A percentile compares a stretch with the other conserved stretches of the same genome.
These are phyloP conservation scores for Pythium sukuiense DNA, from an alignment of 352 stramenopile genomes.

Conservation along the genomic window DNA sequence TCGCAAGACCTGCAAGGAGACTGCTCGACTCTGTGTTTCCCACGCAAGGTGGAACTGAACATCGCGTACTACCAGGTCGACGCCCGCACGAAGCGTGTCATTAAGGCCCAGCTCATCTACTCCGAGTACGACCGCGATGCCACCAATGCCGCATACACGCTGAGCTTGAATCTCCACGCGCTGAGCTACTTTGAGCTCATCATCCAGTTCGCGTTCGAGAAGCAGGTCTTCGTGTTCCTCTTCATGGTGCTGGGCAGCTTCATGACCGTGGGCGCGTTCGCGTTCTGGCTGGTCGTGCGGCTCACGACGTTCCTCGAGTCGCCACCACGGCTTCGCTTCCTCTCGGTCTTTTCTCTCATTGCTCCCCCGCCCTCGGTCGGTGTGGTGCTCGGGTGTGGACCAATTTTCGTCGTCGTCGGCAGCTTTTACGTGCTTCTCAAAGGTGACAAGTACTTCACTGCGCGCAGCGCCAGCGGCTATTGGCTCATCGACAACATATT, in stretches of 20 bases:
- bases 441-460: constrained; percentile 43
- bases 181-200: constrained; percentile 96
- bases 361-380: constrained; percentile 86
- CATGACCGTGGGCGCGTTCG: constrained; percentile 74
- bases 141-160: constrained; percentile 85
- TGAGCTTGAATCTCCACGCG: constrained; percentile 90
- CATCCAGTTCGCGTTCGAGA: constrained; percentile 96
- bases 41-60: constrained; percentile 90
- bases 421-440: constrained; percentile 76
- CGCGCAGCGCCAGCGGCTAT: constrained; percentile 47
- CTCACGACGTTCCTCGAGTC: constrained; percentile 91
- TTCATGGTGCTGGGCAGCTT: constrained; percentile 92
- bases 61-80: constrained; percentile 95
- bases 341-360: constrained; percentile 90
- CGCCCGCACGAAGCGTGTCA: constrained; percentile 90
- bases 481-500: constrained; percentile 78
- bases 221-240: constrained; percentile 91
- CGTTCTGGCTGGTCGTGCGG: constrained; percentile 91
- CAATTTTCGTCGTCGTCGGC: constrained; percentile 73
- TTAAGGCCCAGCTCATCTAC: constrained; percentile 87
- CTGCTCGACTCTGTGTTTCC: constrained; percentile 92
- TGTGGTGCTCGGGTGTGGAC: constrained; percentile 86
- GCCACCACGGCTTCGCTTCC: constrained; percentile 92
- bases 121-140: constrained; percentile 94
- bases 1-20: constrained; percentile 75